These are phyloP conservation scores for Penicillium parvum DNA, from an alignment of 495 filamentous ascomycete genomes.

Conservation along the genomic window DNA sequence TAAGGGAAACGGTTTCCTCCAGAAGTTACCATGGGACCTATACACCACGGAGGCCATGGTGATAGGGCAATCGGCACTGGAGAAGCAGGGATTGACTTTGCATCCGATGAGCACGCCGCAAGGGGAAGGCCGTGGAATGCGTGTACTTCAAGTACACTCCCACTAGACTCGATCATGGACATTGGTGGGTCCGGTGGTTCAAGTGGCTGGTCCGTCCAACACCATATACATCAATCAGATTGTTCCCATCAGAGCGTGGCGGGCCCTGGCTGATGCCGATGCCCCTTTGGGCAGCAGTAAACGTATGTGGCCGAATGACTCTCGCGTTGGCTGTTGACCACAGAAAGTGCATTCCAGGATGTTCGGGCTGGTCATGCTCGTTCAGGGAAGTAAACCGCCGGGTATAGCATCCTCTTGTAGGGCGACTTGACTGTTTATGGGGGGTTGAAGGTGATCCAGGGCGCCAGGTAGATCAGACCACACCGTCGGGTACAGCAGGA, in stretches of 20 bases:
- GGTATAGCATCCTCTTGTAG: too few species aligned
- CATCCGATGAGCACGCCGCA: neutral
- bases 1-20: too few species aligned
- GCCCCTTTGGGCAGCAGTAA: neutral
- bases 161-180: constrained; percentile 35
- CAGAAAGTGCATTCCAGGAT: too few species aligned
- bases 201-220: neutral
- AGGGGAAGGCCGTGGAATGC: constrained; percentile 9
- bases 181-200: neutral
- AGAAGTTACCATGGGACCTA: too few species aligned
- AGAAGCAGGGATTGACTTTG: constrained; percentile 1
- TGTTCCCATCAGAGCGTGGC: neutral
- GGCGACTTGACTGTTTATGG: neutral
- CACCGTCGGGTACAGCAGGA: constrained; percentile 16
- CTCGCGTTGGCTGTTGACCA: too few species aligned
- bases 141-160: constrained; percentile 28
- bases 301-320: neutral
- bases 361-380: too few species aligned
- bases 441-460: constrained; percentile 12
- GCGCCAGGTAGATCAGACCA: constrained; percentile 22
- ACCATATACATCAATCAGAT: neutral
- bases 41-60: too few species aligned
- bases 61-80: too few species aligned
- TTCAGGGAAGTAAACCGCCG: too few species aligned
- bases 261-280: neutral